Evolutionary conservation across 257 asterid species (phyloP).

Genomic region (Solanum microdontum): DNA sequence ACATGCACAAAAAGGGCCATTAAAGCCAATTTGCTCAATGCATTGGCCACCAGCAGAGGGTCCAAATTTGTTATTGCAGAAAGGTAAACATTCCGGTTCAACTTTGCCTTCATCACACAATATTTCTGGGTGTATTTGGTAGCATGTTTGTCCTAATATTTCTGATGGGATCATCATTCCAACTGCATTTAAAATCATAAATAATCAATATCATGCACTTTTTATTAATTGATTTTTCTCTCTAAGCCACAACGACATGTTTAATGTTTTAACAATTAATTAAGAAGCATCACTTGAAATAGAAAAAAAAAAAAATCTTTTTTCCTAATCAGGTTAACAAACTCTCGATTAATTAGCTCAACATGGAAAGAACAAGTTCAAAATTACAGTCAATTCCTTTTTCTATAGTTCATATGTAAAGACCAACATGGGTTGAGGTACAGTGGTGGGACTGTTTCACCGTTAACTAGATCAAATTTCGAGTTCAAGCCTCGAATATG

Average conservation of each 20-base stretch:
- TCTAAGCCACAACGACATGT: not conserved
- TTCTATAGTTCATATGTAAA: not conserved
- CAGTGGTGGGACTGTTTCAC: not conserved
- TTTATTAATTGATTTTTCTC: not conserved
- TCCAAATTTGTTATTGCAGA: not conserved
- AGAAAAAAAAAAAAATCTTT: not conserved
- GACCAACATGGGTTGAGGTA: not conserved
- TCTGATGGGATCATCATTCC: not conserved
- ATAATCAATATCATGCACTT: not conserved
- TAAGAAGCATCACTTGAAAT: not conserved
- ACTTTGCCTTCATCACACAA: not conserved
- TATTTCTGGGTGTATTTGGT: not conserved
- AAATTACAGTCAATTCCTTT: conserved; percentile 1
- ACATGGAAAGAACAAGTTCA: not conserved
- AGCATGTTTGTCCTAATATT: not conserved
- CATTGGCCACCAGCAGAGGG: not conserved
- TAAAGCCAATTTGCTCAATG: not conserved
- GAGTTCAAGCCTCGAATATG: no score
- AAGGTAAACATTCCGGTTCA: not conserved
- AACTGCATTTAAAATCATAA: not conserved
- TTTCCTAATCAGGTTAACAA: not conserved
- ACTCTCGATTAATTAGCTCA: not conserved
- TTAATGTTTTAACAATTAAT: not conserved
- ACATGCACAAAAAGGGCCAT: conserved; percentile 1
- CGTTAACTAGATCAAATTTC: no score